Conservation (phyloP, 768 basidiomycete species). For the Termitomyces heimii region DNA sequence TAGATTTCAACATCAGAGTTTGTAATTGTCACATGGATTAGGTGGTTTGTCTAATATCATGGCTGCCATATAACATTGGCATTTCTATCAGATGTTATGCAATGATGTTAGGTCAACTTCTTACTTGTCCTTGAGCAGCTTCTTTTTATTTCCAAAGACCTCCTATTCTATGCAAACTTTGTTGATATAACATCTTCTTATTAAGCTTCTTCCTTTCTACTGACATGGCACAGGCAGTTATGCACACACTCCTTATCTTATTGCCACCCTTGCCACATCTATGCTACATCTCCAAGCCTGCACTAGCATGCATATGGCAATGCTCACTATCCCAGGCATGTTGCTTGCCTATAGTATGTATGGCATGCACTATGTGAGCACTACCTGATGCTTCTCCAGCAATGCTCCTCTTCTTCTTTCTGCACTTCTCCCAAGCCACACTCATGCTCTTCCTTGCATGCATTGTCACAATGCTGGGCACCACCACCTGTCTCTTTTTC, state of each 20-base stretch:
- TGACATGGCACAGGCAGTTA: conserved; percentile 7
- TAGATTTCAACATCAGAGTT: too few relatives aligned
- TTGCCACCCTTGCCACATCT: conserved; percentile 3
- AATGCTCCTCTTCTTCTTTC: background rate
- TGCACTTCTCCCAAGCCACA: background rate
- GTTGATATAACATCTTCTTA: too few relatives aligned
- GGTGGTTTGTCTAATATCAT: too few relatives aligned
- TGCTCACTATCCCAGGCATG: conserved; percentile 1
- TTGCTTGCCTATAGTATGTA: conserved; percentile 4
- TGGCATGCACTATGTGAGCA: background rate
- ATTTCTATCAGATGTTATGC: too few relatives aligned
- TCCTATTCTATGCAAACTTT: too few relatives aligned
- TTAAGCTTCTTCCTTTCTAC: too few relatives aligned
- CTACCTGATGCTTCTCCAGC: background rate
- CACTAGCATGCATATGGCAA: background rate
- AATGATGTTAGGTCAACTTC: too few relatives aligned
- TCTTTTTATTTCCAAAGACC: too few relatives aligned
- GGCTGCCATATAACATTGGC: too few relatives aligned
- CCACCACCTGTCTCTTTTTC: background rate
- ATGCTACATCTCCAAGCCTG: conserved; percentile 8
- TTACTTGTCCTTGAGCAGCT: too few relatives aligned
- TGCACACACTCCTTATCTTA: conserved; percentile 9
- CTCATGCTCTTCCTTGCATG: conserved; percentile 4
- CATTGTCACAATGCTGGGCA: conserved; percentile 1
- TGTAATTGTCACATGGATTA: too few relatives aligned